Evolutionary conservation across 176 grass and related monocot species (phyloP), one percentile per base, ranked within the genome.

Genomic region (Cenchrus purpureus): DNA sequence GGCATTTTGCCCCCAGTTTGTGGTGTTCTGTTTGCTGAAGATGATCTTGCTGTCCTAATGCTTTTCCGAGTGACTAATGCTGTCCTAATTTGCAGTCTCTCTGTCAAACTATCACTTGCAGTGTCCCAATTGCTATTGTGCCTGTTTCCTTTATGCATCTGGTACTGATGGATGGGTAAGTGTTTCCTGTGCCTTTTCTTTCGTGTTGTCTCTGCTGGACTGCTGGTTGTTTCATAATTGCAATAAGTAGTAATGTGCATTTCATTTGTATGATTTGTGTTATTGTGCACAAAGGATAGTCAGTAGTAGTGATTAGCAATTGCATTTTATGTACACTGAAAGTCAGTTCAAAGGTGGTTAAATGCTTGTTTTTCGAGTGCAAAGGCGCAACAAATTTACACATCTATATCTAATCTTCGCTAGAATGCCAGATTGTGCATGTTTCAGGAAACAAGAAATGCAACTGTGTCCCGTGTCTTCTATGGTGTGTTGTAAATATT

Each of bases 1-100:
- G 80, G 6, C 80, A 65, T 73, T 73, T 54, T 53, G 62, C 9
- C 10, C 83, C 14, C 63, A 37, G 7, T 57, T 88, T 80, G 8
- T 14, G 1, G 11, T 73, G 68, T 34, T 71, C 3, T 65, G 11
- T 82, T 58, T 66, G 28, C 72, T 79, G 12, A 2, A 5, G n/a
- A 12, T 28, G 55, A 52, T n/a, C 45, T 82, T 77, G 42, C 28
- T 70, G 28, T 79, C 25, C 40, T 40, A 7, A 56, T 28, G 25
- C 68, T 54, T 14, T 29, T 14, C 25, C 7, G 46, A 31, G 13
- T 5, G 71, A 68, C 34, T 68, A 19, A 31, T 40, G 31, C 17
- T 57, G 14, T 46, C 51, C 67, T 28, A 31, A 64, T 79, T 64
- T 79, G 49, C 43, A 61, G 57, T 62, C 22, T 57, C 55, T 25